These are phyloP conservation scores for Nemania sp. DNA, from an alignment of 2,329 filamentous ascomycete species.

Conservation along the genomic window DNA sequence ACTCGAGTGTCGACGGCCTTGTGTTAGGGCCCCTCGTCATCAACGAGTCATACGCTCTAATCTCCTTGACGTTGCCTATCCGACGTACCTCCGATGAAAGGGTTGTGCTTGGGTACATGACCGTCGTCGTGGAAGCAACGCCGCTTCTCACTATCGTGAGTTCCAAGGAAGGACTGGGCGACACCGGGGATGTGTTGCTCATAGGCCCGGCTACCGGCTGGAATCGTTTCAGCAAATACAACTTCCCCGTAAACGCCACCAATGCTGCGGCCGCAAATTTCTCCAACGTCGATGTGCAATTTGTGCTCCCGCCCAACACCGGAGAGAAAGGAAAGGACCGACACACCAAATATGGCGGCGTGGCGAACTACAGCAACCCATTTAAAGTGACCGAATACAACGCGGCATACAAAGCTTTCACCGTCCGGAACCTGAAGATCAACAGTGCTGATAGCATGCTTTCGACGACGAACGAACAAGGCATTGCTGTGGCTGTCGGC, in stretches of 20 bases:
- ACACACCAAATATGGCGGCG: conserved; percentile 51
- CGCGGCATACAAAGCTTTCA: conserved; percentile 64
- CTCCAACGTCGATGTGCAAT: conserved; percentile 55
- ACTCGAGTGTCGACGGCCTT: conserved; percentile 58
- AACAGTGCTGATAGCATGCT: conserved; percentile 74
- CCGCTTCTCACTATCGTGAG: conserved; percentile 65
- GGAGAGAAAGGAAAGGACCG: conserved; percentile 49
- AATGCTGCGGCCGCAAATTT: conserved; percentile 46
- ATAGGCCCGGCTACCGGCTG: conserved; percentile 68
- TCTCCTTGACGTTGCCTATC: conserved; percentile 82
- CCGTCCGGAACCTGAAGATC: conserved; percentile 50
- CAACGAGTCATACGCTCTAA: conserved; percentile 73
- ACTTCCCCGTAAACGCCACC: conserved; percentile 53
- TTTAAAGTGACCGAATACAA: conserved; percentile 68
- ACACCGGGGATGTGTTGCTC: conserved; percentile 71
- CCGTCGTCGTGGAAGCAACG: conserved; percentile 71
- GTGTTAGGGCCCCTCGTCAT: conserved; percentile 76
- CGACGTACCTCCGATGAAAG: conserved; percentile 64
- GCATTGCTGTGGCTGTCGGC: conserved; percentile 73
- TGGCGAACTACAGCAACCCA: conserved; percentile 48
- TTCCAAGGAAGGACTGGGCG: conserved; percentile 71
- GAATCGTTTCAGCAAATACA: conserved; percentile 62
- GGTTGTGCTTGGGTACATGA: conserved; percentile 82
- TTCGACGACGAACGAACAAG: conserved; percentile 74
- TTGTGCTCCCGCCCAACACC: conserved; percentile 61